Evolutionary conservation across 352 stramenopile genomes (phyloP).

Genomic region (Pythium coloratum): DNA sequence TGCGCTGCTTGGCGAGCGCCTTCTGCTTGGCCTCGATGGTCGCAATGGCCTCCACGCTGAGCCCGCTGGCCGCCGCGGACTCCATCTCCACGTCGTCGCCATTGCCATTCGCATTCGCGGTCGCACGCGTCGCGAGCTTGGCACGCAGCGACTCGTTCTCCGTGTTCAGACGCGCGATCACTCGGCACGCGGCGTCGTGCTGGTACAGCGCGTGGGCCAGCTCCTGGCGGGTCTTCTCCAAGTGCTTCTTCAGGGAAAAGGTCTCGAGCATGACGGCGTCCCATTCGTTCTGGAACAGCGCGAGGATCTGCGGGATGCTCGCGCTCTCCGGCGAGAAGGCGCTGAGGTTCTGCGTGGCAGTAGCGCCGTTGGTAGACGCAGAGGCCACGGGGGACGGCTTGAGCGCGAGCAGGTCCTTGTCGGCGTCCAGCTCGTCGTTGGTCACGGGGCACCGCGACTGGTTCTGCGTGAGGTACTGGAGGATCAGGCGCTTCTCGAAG

Average conservation of each 20-base stretch:
- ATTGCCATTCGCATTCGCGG: constrained; percentile 27
- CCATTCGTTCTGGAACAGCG: constrained; percentile 92
- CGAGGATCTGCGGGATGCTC: constrained; percentile 65
- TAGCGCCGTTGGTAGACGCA: not conserved
- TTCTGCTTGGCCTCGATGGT: constrained; percentile 75
- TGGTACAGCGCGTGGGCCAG: constrained; percentile 95
- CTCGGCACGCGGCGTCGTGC: constrained; percentile 94
- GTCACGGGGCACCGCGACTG: constrained; percentile 76
- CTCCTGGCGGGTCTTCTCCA: constrained; percentile 95
- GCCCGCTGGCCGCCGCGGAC: constrained; percentile 7
- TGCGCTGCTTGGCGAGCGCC: constrained; percentile 64
- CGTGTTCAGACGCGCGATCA: constrained; percentile 91
- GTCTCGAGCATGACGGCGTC: constrained; percentile 94
- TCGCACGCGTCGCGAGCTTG: constrained; percentile 28
- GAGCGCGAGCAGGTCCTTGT: constrained; percentile 68
- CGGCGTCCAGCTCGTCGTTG: constrained; percentile 51
- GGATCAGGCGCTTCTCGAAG: constrained; percentile 87
- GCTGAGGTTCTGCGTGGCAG: constrained; percentile 7
- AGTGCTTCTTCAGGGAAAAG: constrained; percentile 92
- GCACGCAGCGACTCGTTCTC: constrained; percentile 65
- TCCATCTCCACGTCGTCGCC: constrained; percentile 60
- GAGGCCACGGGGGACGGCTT: constrained; percentile 31
- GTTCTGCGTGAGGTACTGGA: constrained; percentile 77
- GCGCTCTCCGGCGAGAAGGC: constrained; percentile 43
- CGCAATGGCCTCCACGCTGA: constrained; percentile 43